Evolutionary conservation across 2,329 filamentous ascomycete genomes (phyloP).

Genomic region (Pyricularia grisea): DNA sequence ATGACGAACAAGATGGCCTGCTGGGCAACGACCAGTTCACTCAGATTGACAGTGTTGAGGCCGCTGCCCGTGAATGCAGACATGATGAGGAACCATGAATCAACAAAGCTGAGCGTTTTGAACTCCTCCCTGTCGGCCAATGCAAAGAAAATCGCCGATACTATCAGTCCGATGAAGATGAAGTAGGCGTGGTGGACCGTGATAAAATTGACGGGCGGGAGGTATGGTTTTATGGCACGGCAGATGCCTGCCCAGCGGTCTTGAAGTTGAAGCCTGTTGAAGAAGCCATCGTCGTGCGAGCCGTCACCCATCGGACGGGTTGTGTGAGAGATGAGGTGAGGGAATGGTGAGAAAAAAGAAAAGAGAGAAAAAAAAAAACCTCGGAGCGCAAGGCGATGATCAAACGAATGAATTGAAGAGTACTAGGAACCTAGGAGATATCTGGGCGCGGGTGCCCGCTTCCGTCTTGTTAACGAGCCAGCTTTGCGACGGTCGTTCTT

Average conservation of each 20-base stretch:
- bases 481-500: neutral
- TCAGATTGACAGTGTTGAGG: slow-evolving; percentile 53
- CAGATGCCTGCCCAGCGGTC: neutral
- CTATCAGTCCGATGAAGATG: slow-evolving; percentile 39
- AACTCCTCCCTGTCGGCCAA: slow-evolving; percentile 37
- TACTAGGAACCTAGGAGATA: neutral
- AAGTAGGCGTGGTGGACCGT: slow-evolving; percentile 60
- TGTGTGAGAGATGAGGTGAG: neutral
- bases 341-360: neutral
- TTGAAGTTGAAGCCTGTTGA: neutral
- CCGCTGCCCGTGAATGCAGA: slow-evolving; percentile 60
- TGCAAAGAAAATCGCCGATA: slow-evolving; percentile 52
- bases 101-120: slow-evolving; percentile 46
- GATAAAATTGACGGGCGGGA: slow-evolving; percentile 48
- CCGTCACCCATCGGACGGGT: neutral
- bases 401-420: neutral
- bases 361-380: neutral
- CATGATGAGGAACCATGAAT: slow-evolving; percentile 53
- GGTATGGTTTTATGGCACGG: slow-evolving; percentile 3
- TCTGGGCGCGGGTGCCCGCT: neutral
- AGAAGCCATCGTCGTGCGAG: neutral
- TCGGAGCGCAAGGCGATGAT: neutral
- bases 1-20: slow-evolving; percentile 54
- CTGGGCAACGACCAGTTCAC: slow-evolving; percentile 54
- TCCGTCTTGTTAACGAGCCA: neutral